These are phyloP conservation scores for Ogataea minuta DNA, from an alignment of 805 yeast genomes.

Conservation along the genomic window DNA sequence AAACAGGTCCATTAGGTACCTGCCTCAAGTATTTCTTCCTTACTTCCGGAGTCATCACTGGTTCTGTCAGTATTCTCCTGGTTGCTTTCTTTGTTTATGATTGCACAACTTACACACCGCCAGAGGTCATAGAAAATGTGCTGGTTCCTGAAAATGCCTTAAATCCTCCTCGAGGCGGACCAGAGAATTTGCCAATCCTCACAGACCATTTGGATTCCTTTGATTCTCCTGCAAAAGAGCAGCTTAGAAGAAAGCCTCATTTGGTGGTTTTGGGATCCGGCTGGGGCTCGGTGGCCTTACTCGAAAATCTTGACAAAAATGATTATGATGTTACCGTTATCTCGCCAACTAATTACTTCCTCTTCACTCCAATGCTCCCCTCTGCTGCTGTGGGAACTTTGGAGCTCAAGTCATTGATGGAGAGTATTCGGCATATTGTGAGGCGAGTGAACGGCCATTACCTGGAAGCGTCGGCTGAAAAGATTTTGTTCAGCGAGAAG, in stretches of 20 bases:
- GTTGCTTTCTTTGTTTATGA: constrained; percentile 61
- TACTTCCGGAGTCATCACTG: constrained; percentile 42
- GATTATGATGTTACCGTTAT: constrained; percentile 65
- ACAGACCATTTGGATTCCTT: constrained; percentile 54
- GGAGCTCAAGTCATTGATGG: constrained; percentile 61
- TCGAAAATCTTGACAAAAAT: constrained; percentile 49
- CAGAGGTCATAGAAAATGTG: constrained; percentile 41
- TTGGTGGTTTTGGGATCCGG: constrained; percentile 66
- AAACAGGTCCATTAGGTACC: constrained; percentile 32
- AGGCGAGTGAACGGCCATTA: constrained; percentile 55
- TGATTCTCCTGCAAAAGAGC: constrained; percentile 48
- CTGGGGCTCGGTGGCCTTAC: constrained; percentile 66
- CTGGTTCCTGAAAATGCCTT: constrained; percentile 52
- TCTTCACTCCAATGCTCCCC: constrained; percentile 69
- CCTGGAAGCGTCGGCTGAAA: constrained; percentile 60
- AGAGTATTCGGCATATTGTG: constrained; percentile 60
- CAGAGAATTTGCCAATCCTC: constrained; percentile 65
- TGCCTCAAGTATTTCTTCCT: constrained; percentile 35
- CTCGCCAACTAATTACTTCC: constrained; percentile 66
- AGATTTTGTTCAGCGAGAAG: constrained; percentile 53
- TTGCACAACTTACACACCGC: constrained; percentile 57
- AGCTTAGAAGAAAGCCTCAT: constrained; percentile 48
- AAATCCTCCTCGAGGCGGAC: constrained; percentile 61
- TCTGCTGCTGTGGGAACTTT: constrained; percentile 71
- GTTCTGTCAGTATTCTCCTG: constrained; percentile 41